phyloP scores from a whole-genome alignment of 129 eudicot species.

The Chrysanthemum seticuspe region DNA sequence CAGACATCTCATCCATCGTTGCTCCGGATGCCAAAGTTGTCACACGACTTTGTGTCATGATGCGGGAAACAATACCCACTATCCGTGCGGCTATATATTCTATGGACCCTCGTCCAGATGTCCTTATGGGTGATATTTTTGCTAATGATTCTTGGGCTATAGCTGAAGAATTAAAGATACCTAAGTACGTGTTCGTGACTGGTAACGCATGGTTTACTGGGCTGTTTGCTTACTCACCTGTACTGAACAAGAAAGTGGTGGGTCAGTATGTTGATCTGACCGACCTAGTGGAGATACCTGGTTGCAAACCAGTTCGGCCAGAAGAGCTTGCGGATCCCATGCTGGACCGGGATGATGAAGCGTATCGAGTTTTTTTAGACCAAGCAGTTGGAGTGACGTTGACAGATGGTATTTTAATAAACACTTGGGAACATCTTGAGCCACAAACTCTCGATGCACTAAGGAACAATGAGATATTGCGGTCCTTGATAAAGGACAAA shows the following conservation, averaged over 20 bases:
- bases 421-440: conserved; percentile 71
- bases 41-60: conserved; percentile 39
- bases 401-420: conserved; percentile 57
- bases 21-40: conserved; percentile 34
- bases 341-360: conserved; percentile 50
- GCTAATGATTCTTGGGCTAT: conserved; percentile 32
- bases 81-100: conserved; percentile 35
- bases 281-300: conserved; percentile 54
- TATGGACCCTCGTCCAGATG: conserved; percentile 40
- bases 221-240: conserved; percentile 32
- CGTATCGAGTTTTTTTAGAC: conserved; percentile 35
- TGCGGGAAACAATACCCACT: conserved; percentile 44
- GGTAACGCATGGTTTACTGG: conserved; percentile 55
- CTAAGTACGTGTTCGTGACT: conserved; percentile 45
- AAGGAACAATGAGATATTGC: conserved; percentile 28
- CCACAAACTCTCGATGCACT: conserved; percentile 40
- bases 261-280: conserved; percentile 52
- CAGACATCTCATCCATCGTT: conserved; percentile 41
- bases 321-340: conserved; percentile 54
- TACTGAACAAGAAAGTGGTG: conserved; percentile 43
- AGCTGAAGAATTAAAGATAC: conserved; percentile 51
- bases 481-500: conserved; percentile 22
- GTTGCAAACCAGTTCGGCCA: conserved; percentile 58
- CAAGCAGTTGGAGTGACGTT: conserved; percentile 24
- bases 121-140: conserved; percentile 48